Base-by-base conservation (phyloP, 805 yeast genomes). In the Candida sithepensis region DNA sequence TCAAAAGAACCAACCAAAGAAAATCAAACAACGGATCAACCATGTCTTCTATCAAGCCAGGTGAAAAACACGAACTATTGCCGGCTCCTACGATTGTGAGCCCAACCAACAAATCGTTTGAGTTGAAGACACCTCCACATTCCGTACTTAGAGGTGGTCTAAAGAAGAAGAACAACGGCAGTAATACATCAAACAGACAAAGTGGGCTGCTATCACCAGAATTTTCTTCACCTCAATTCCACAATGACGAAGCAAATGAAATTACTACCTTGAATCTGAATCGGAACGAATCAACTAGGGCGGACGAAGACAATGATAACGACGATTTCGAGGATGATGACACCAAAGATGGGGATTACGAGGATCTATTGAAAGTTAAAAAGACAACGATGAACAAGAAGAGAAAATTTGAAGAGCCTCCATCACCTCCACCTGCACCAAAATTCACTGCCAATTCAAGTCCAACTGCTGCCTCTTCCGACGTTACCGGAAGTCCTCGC, bases 181-280 rank as follows among this genome's bases (percentile, higher is more conserved):
- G 45, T 30, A 47, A 47, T 23, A 37, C 53, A 13, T 44, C 52
- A 4, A 32, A 42, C 26, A 44, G 48, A 6, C 39, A 51, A 14
- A 52, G 52, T 20, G 67, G 67, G 1, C 54, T 68, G 5, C 49
- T 68, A n/a, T 67, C 71, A 3, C 72, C 72, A 3, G 71, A 67
- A 19, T 71, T 73, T 51, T 77, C 81, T 8, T 76, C 81, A 13
- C 84, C 83, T 6, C 77, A 72, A 32, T 43, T 56, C 9, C 48
- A 47, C 8, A 37, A 48, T 19, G 51, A 24, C 4, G 26, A n/a
- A 30, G 23, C 28, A 8, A 41, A 51, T 20, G 26, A 37, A 19
- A 5, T 20, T 20, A 24, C 3, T 21, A 20, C 8, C 13, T 13
- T 20, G 18, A 18, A 12, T 20, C 24, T 12, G 14, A 20, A 21